These are phyloP conservation scores for Gaertneriomyces sp. DNA, from an alignment of 192 early-diverging fungal species.

Conservation along the genomic window DNA sequence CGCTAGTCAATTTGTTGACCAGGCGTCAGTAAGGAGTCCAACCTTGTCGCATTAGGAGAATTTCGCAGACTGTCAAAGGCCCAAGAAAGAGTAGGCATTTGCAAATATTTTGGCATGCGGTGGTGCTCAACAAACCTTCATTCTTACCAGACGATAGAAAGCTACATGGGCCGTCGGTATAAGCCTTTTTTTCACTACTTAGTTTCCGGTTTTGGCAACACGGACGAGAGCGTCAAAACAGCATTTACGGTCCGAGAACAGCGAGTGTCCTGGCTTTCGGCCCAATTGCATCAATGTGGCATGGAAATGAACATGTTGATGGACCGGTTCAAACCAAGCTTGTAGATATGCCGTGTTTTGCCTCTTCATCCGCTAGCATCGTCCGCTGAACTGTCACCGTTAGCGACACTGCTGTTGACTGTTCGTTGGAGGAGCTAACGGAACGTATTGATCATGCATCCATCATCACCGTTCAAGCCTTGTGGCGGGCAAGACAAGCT, in stretches of 20 bases:
- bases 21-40: no score
- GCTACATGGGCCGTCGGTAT: constrained; percentile 17
- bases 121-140: neutral
- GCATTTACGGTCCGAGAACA: neutral
- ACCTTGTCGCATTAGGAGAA: no score
- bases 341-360: constrained; percentile 7
- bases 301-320: neutral
- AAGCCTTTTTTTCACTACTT: neutral
- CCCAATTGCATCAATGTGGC: constrained; percentile 17
- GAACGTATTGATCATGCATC: constrained; percentile 9
- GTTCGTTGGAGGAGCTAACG: neutral
- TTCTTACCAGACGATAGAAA: no score
- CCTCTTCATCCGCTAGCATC: no score
- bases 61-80: no score
- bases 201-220: no score
- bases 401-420: constrained; percentile 15
- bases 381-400: no score
- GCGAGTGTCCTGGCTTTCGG: constrained; percentile 15
- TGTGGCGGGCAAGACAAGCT: constrained; percentile 14
- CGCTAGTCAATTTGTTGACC: no score
- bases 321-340: neutral
- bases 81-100: no score
- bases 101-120: neutral
- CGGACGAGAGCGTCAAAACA: no score
- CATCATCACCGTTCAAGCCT: neutral